Evolutionary conservation across 805 yeast species (phyloP).

Genomic region (Maudiozyma bulderi): DNA sequence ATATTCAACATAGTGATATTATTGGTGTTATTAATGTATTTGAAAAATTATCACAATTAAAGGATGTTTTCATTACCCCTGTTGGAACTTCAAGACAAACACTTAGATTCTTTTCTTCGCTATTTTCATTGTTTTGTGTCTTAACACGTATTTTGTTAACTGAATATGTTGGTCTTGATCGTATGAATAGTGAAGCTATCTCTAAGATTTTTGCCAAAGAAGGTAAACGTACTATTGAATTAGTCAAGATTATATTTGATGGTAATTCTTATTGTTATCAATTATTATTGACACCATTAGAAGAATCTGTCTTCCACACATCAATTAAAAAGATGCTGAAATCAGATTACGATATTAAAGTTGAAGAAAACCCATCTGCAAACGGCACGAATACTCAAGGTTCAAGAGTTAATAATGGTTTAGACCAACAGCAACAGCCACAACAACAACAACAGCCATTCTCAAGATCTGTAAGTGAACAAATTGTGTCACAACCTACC

Average conservation of each 20-base stretch:
- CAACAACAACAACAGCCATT: neutral
- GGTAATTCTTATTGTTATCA: constrained; percentile 19
- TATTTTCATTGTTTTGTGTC: constrained; percentile 5
- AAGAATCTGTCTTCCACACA: constrained; percentile 20
- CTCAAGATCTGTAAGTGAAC: neutral
- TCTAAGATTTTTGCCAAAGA: constrained; percentile 22
- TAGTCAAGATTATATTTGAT: constrained; percentile 13
- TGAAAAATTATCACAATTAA: constrained; percentile 5
- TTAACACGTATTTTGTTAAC: constrained; percentile 3
- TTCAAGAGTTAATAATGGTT: neutral
- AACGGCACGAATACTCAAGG: neutral
- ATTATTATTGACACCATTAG: constrained; percentile 14
- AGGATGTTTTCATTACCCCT: neutral
- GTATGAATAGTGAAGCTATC: neutral
- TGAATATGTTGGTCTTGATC: neutral
- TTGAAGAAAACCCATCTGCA: neutral
- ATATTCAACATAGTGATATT: constrained; percentile 7
- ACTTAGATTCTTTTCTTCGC: constrained; percentile 5
- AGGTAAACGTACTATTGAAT: constrained; percentile 35
- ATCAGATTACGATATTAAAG: constrained; percentile 3
- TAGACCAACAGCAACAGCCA: neutral
- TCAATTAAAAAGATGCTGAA: constrained; percentile 15
- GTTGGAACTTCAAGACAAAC: neutral
- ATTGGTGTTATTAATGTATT: constrained; percentile 7
- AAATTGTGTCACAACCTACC: neutral